phyloP scores from a whole-genome alignment of 2,329 filamentous ascomycete genomes.

The Madurella mycetomatis region DNA sequence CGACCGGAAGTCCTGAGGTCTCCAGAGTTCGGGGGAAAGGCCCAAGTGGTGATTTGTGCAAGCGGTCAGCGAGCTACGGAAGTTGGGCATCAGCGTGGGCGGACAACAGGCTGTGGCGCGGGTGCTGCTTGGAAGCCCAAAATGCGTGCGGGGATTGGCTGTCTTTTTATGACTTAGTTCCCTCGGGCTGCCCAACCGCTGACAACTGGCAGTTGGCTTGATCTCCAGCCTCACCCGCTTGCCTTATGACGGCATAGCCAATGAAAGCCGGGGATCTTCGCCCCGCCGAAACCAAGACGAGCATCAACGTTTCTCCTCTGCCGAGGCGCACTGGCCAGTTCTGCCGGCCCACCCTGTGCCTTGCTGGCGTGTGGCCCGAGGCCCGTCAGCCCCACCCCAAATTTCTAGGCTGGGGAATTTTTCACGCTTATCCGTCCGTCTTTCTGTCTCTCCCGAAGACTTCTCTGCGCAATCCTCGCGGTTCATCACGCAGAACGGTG shows the following conservation, averaged over 20 bases:
- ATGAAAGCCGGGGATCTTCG: background rate
- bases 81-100: conserved; percentile 33
- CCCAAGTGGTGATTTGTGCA: conserved; percentile 26
- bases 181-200: conserved; percentile 21
- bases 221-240: conserved; percentile 25
- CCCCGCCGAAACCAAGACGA: background rate
- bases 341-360: background rate
- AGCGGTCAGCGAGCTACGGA: conserved; percentile 32
- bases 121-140: conserved; percentile 14
- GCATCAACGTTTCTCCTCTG: conserved; percentile 20
- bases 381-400: conserved; percentile 7
- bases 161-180: conserved; percentile 13
- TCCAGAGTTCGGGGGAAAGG: conserved; percentile 13
- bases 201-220: conserved; percentile 21
- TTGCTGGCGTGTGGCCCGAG: too few species aligned
- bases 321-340: conserved; percentile 9
- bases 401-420: conserved; percentile 5
- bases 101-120: conserved; percentile 25
- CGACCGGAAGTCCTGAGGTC: conserved; percentile 5
- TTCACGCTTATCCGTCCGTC: conserved; percentile 1
- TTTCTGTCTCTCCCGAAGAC: background rate
- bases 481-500: conserved; percentile 2
- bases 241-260: conserved; percentile 23
- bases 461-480: background rate
- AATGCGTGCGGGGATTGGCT: conserved; percentile 16